Evolutionary conservation across 1,139 yeast species (phyloP).

Genomic region (Yamadazyma diddensiae): DNA sequence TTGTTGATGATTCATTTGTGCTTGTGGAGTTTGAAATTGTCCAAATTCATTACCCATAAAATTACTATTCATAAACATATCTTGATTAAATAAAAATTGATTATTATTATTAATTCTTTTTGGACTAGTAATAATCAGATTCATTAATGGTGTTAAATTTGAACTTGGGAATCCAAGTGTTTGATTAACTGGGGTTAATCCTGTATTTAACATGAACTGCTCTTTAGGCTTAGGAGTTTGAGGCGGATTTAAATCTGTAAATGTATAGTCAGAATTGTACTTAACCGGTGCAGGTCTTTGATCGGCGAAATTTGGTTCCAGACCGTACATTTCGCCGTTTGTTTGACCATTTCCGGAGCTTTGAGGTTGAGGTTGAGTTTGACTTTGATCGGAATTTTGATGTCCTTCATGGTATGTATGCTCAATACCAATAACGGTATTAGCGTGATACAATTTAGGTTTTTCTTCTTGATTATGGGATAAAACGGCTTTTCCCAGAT

Average conservation of each 20-base stretch:
- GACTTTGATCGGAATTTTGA: slow-evolving; percentile 3
- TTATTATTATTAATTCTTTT: slow-evolving; percentile 20
- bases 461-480: slow-evolving; percentile 21
- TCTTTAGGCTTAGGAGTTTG: slow-evolving; percentile 39
- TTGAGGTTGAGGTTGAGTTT: slow-evolving; percentile 4
- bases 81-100: slow-evolving; percentile 32
- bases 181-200: slow-evolving; percentile 29
- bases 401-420: slow-evolving; percentile 11
- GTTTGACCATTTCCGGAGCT: too few species aligned
- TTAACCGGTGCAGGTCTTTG: slow-evolving; percentile 20
- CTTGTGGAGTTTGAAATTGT: slow-evolving; percentile 1
- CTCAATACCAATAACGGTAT: slow-evolving; percentile 32
- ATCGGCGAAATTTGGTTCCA: slow-evolving; percentile 1
- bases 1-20: background rate
- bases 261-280: slow-evolving; percentile 28
- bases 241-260: slow-evolving; percentile 20
- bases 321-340: too few species aligned
- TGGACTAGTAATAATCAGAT: slow-evolving; percentile 40
- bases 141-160: slow-evolving; percentile 45
- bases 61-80: slow-evolving; percentile 20
- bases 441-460: slow-evolving; percentile 26
- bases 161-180: slow-evolving; percentile 5
- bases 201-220: slow-evolving; percentile 27
- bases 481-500: slow-evolving; percentile 46
- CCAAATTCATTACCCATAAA: slow-evolving; percentile 3